Evolutionary conservation across 78 protist species (phyloP).

Genomic region (Isochrysis galbana): DNA sequence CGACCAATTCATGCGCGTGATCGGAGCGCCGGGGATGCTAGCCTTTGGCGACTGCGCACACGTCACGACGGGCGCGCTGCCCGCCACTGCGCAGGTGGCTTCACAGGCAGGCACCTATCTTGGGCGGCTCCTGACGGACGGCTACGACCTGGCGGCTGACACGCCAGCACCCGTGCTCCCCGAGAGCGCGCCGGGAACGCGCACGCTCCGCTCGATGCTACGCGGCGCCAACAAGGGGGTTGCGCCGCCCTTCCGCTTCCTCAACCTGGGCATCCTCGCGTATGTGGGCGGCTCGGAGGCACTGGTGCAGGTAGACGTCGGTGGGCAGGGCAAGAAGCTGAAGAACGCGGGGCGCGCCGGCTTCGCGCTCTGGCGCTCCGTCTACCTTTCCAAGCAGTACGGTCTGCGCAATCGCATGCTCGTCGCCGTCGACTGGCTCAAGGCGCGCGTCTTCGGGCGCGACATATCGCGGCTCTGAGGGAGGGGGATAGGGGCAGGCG

Average conservation of each 20-base stretch:
- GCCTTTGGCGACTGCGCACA: constrained; percentile 5
- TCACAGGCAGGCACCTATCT: constrained; percentile 1
- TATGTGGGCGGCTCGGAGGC: neutral
- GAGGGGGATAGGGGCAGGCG: no score
- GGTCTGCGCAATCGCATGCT: neutral
- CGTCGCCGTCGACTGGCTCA: neutral
- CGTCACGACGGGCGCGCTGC: neutral
- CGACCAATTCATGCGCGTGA: neutral
- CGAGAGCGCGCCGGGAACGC: neutral
- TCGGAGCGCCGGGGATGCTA: neutral
- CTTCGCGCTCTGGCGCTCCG: neutral
- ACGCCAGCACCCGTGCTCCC: neutral
- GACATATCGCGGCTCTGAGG: neutral
- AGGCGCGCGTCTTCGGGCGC: neutral
- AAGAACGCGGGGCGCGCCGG: neutral
- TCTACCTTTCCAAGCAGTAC: neutral
- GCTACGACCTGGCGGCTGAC: neutral
- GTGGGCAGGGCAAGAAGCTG: neutral
- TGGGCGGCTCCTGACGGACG: neutral
- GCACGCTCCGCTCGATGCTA: neutral
- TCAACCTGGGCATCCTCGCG: neutral
- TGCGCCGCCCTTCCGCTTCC: neutral
- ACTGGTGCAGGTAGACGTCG: neutral
- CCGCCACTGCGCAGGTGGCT: neutral
- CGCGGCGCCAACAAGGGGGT: neutral